These are phyloP conservation scores for Mollisiaceae sp. DNA, from an alignment of 2,329 filamentous ascomycete species.

Conservation along the genomic window DNA sequence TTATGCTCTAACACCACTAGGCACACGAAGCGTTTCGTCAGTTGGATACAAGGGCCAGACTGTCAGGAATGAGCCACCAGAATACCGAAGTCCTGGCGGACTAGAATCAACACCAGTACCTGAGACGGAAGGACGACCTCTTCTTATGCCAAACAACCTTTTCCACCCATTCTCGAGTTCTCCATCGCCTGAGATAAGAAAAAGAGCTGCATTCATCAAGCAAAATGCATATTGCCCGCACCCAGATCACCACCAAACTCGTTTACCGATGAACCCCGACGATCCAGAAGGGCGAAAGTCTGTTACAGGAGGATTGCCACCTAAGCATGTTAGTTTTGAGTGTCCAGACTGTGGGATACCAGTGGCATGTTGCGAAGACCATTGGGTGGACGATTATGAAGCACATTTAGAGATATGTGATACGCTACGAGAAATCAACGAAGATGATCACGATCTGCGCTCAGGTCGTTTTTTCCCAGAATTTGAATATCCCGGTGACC, in stretches of 20 bases:
- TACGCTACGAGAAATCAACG: slow-evolving; percentile 88
- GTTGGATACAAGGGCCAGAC: slow-evolving; percentile 32
- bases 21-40: slow-evolving; percentile 33
- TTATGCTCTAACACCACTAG: slow-evolving; percentile 22
- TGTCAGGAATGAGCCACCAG: slow-evolving; percentile 36
- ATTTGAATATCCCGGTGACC: slow-evolving; percentile 86
- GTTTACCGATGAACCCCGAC: slow-evolving; percentile 66
- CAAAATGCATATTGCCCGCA: slow-evolving; percentile 95
- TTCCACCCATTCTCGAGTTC: slow-evolving; percentile 93
- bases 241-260: slow-evolving; percentile 80
- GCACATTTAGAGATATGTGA: slow-evolving; percentile 92
- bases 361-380: slow-evolving; percentile 90
- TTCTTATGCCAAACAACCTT: slow-evolving; percentile 70
- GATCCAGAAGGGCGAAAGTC: slow-evolving; percentile 67
- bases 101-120: slow-evolving; percentile 31
- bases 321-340: slow-evolving; percentile 88
- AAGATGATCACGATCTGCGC: slow-evolving; percentile 93
- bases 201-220: slow-evolving; percentile 87
- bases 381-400: slow-evolving; percentile 97
- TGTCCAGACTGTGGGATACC: slow-evolving; percentile 96
- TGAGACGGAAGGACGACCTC: slow-evolving; percentile 34
- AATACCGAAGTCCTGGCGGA: slow-evolving; percentile 33
- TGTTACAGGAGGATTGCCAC: slow-evolving; percentile 61
- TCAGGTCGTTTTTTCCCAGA: slow-evolving; percentile 93
- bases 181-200: slow-evolving; percentile 85